phyloP scores from a whole-genome alignment of 2,329 filamentous ascomycete species.

The Truncatella angustata region DNA sequence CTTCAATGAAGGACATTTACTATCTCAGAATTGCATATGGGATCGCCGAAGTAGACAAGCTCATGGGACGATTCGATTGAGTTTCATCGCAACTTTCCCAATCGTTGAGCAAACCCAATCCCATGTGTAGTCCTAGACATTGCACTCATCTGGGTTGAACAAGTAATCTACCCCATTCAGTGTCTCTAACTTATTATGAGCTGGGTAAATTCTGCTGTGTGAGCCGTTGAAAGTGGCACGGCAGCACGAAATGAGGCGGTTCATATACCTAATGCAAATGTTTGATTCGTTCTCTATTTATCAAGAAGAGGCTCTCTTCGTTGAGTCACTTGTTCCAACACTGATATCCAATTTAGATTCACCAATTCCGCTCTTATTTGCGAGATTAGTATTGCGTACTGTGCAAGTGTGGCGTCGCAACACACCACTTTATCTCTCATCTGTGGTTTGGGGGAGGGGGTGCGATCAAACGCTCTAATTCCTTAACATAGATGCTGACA shows the following conservation, averaged over 20 bases:
- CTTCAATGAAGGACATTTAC: no score
- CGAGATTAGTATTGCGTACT: neutral
- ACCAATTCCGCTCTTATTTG: neutral
- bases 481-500: no score
- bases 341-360: neutral
- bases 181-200: neutral
- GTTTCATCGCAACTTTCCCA: neutral
- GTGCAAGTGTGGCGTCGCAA: constrained; percentile 2
- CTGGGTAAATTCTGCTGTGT: neutral
- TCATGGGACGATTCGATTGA: neutral
- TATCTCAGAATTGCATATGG: no score
- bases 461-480: neutral
- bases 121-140: neutral
- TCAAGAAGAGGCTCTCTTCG: no score
- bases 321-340: no score
- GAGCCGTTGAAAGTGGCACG: neutral
- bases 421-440: neutral
- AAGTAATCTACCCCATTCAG: neutral
- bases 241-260: neutral
- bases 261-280: no score
- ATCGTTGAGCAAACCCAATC: neutral
- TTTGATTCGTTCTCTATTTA: no score
- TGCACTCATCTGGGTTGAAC: neutral
- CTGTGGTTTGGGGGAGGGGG: neutral
- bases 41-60: neutral